Evolutionary conservation across 148 eudicot genomes (phyloP).

Genomic region (Heliamphora exappendiculata): DNA sequence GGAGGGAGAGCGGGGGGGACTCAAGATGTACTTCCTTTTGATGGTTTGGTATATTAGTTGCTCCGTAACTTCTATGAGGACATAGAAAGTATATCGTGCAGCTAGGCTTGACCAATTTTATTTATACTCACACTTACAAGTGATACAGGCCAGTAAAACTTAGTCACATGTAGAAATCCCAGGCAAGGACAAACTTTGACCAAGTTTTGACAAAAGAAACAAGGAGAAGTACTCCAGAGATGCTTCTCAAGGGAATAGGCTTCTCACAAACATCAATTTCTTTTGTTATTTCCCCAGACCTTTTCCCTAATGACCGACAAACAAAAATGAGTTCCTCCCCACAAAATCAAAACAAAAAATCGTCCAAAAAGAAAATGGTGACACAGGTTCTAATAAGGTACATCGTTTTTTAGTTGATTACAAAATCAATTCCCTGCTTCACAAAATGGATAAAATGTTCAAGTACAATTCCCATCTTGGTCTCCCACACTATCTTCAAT

Average conservation of each 20-base stretch:
- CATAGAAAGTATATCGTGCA: background rate
- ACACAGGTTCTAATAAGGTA: background rate
- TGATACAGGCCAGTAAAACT: too few species aligned
- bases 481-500: background rate
- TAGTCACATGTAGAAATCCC: background rate
- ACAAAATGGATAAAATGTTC: background rate
- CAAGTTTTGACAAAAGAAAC: too few species aligned
- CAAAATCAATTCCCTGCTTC: background rate
- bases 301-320: background rate
- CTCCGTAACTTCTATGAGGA: background rate
- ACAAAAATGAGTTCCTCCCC: background rate
- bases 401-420: background rate
- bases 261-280: background rate
- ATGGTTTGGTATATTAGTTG: background rate
- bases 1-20: background rate
- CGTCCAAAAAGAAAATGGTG: background rate
- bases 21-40: background rate
- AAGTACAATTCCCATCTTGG: background rate
- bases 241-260: too few species aligned
- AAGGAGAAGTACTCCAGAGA: too few species aligned
- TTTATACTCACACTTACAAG: background rate
- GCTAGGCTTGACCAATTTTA: constrained; percentile 1
- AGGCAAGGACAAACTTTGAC: background rate
- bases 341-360: background rate
- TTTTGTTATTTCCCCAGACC: background rate